A percentile compares a stretch with the other conserved stretches of the same genome.
phyloP scores from a whole-genome alignment of 768 basidiomycete genomes.

The Erythrobasidium yunnanense region DNA sequence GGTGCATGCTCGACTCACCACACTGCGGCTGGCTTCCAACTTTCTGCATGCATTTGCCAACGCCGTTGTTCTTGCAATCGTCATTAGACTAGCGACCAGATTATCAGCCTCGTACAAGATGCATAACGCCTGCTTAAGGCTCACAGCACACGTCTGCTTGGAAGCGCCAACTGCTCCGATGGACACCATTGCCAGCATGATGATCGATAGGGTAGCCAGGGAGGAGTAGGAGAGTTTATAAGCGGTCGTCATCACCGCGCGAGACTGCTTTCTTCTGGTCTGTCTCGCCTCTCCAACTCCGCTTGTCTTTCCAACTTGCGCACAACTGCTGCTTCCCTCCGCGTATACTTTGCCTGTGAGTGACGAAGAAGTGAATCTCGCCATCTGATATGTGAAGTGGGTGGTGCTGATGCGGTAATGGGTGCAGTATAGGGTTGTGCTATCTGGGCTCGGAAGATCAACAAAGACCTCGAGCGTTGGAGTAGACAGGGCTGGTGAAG shows the following conservation, averaged over 20 bases:
- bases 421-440: not conserved
- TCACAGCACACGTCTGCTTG: conserved; percentile 11
- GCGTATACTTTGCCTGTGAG: not conserved
- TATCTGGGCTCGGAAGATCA: conserved; percentile 1
- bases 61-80: not conserved
- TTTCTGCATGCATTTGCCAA: conserved; percentile 9
- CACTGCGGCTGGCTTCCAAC: not conserved
- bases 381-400: not conserved
- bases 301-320: not conserved
- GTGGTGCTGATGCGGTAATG: not conserved
- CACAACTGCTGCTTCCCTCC: not conserved
- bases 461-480: conserved; percentile 7
- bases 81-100: not conserved
- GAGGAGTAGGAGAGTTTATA: not conserved
- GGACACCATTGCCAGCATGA: not conserved
- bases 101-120: no score
- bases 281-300: not conserved
- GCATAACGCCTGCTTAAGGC: not conserved
- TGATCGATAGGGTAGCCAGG: not conserved
- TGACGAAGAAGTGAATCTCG: not conserved
- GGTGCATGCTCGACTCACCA: not conserved
- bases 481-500: not conserved
- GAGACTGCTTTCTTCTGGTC: not conserved
- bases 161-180: no score
- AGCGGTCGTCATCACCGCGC: not conserved